phyloP scores from a whole-genome alignment of 441 rosid genomes.

The Gossypium aridum region DNA sequence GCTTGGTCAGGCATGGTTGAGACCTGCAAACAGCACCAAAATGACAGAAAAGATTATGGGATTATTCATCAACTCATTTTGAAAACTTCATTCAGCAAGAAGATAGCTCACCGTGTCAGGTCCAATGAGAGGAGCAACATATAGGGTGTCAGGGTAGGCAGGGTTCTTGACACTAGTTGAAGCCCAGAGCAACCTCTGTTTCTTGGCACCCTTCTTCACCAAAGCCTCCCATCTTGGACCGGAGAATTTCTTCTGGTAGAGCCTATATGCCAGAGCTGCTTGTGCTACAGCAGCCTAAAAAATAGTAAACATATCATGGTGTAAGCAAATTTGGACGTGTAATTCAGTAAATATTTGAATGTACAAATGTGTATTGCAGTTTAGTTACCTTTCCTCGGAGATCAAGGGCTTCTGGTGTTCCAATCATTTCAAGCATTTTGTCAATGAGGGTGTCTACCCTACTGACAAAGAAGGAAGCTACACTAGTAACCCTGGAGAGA shows the following conservation, averaged over 20 bases:
- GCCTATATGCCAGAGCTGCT: constrained; percentile 84
- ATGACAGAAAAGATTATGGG: background rate
- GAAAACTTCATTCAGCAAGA: background rate
- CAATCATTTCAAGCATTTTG: constrained; percentile 86
- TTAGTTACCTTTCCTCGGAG: constrained; percentile 85
- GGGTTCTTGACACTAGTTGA: constrained; percentile 97
- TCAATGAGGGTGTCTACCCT: constrained; percentile 92
- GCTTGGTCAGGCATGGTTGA: constrained; percentile 99
- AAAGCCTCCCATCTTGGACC: constrained; percentile 96
- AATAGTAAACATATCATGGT: background rate
- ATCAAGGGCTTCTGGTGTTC: constrained; percentile 89
- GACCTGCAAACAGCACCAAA: constrained; percentile 39
- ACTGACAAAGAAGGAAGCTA: constrained; percentile 97
- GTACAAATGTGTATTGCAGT: background rate
- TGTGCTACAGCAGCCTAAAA: constrained; percentile 96
- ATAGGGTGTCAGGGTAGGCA: constrained; percentile 81
- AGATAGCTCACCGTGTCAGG: constrained; percentile 78
- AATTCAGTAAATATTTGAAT: background rate
- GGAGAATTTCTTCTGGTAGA: constrained; percentile 93
- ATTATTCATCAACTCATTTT: constrained; percentile 1
- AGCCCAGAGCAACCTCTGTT: constrained; percentile 92
- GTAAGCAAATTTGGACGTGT: constrained; percentile 6
- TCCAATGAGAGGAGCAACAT: constrained; percentile 86
- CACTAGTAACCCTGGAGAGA: constrained; percentile 95
- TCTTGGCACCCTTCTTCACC: constrained; percentile 94